Conservation (phyloP, 192 early-diverging fungal genomes). For the Entophlyctis luteolus region DNA sequence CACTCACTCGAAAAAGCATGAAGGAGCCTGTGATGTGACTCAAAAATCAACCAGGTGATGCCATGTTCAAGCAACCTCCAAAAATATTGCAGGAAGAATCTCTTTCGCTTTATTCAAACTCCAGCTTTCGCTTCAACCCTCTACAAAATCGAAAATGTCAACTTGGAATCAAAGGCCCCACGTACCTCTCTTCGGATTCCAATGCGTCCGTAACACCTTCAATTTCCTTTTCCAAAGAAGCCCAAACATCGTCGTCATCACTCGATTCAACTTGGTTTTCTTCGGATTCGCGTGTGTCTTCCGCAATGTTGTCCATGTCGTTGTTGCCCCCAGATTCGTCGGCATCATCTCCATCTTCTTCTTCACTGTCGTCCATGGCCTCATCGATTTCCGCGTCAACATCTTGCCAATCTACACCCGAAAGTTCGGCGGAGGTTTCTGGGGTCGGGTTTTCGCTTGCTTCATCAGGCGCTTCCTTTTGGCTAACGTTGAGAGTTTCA, state of each 20-base stretch:
- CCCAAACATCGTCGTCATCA: constrained; percentile 45
- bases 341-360: constrained; percentile 37
- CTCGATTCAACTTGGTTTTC: constrained; percentile 34
- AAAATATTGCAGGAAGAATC: too few species aligned
- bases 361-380: neutral
- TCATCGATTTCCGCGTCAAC: constrained; percentile 28
- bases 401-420: constrained; percentile 15
- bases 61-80: too few species aligned
- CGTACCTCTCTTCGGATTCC: neutral
- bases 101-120: too few species aligned
- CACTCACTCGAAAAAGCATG: too few species aligned
- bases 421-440: neutral
- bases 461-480: neutral
- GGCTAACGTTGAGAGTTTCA: neutral
- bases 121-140: too few species aligned
- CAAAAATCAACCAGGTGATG: too few species aligned
- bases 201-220: neutral
- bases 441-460: neutral
- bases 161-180: too few species aligned
- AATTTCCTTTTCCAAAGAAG: constrained; percentile 17
- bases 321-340: constrained; percentile 47
- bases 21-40: too few species aligned
- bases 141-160: too few species aligned
- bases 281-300: constrained; percentile 31
- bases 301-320: constrained; percentile 25